A percentile compares a stretch with the other conserved stretches of the same genome.
Evolutionary conservation across 805 yeast genomes (phyloP).

Genomic region (Blastobotrys mokoenaii): DNA sequence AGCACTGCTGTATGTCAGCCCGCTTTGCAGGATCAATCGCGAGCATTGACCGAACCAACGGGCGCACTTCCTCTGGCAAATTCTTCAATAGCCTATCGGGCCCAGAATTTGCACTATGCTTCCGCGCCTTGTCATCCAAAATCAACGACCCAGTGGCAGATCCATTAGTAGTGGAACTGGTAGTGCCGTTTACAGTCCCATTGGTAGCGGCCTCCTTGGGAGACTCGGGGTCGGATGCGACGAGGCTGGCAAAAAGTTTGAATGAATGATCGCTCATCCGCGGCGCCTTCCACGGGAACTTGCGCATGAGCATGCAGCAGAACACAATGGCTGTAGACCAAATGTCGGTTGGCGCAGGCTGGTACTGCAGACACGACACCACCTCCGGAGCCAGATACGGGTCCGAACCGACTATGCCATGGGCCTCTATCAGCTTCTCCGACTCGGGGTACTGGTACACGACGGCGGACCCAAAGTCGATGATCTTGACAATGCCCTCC

Average conservation of each 20-base stretch:
- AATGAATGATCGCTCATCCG: slow-evolving; percentile 73
- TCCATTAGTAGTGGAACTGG: neutral
- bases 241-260: slow-evolving; percentile 47
- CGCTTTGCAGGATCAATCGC: slow-evolving; percentile 53
- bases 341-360: slow-evolving; percentile 87
- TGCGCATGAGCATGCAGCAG: slow-evolving; percentile 84
- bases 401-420: slow-evolving; percentile 82
- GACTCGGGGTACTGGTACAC: slow-evolving; percentile 84
- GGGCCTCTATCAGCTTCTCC: slow-evolving; percentile 61
- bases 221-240: slow-evolving; percentile 56
- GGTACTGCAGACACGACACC: slow-evolving; percentile 70
- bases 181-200: neutral
- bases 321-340: slow-evolving; percentile 90
- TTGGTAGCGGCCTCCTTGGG: neutral
- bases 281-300: slow-evolving; percentile 94
- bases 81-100: slow-evolving; percentile 59
- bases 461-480: slow-evolving; percentile 91
- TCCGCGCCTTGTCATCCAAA: neutral
- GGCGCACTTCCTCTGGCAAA: slow-evolving; percentile 61
- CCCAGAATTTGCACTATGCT: slow-evolving; percentile 24
- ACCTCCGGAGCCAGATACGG: slow-evolving; percentile 92
- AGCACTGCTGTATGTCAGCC: slow-evolving; percentile 47
- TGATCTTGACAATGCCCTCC: slow-evolving; percentile 79
- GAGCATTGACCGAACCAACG: slow-evolving; percentile 60
- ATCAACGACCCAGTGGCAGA: neutral